These are phyloP conservation scores for Nyctanthes arbortristis DNA, from an alignment of 257 asterid species.

Conservation along the genomic window DNA sequence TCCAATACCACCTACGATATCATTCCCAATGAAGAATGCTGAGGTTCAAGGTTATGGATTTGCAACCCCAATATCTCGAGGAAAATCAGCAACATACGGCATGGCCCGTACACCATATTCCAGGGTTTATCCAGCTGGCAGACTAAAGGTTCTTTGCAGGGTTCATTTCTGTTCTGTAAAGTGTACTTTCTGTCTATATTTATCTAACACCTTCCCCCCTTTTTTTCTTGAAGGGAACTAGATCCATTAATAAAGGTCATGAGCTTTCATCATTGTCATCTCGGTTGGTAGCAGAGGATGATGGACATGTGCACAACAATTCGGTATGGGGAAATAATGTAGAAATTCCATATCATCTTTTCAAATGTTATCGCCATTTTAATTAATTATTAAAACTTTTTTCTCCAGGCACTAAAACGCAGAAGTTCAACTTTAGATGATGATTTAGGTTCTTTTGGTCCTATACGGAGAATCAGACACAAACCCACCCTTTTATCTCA, in stretches of 20 bases:
- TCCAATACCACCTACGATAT: constrained; percentile 42
- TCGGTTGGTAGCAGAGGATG: constrained; percentile 34
- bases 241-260: constrained; percentile 36
- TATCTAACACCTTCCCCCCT: constrained; percentile 25
- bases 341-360: constrained; percentile 5
- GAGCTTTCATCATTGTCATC: constrained; percentile 40
- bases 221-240: no score
- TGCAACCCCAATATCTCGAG: constrained; percentile 42
- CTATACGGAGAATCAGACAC: constrained; percentile 78
- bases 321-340: constrained; percentile 36
- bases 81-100: constrained; percentile 50
- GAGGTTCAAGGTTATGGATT: constrained; percentile 36
- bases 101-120: constrained; percentile 57
- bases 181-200: constrained; percentile 14
- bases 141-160: constrained; percentile 44
- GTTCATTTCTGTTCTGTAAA: constrained; percentile 1
- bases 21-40: constrained; percentile 31
- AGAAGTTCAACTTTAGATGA: constrained; percentile 76
- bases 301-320: constrained; percentile 42
- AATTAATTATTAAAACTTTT: no score
- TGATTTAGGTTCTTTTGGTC: constrained; percentile 74
- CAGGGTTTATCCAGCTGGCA: constrained; percentile 32
- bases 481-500: constrained; percentile 56
- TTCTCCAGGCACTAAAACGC: constrained; percentile 71
- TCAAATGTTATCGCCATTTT: constrained; percentile 11